phyloP scores from a whole-genome alignment of 1,284 basidiomycete species.

The Boletus mariae region DNA sequence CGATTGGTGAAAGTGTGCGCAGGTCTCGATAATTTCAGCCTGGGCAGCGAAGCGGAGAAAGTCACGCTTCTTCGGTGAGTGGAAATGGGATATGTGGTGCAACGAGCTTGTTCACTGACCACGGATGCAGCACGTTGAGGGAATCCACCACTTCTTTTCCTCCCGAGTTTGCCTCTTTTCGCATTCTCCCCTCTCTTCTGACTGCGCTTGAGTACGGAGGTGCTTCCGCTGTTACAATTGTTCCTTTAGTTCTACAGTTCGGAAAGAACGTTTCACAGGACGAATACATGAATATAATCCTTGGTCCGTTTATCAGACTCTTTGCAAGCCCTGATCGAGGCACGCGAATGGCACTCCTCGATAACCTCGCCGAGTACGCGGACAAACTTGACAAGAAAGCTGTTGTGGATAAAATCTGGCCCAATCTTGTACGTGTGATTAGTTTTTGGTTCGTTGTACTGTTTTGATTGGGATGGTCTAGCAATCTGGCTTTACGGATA shows the following conservation, averaged over 20 bases:
- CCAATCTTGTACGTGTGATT: slow-evolving; percentile 67
- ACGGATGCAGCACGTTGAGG: slow-evolving; percentile 59
- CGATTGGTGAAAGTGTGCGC: slow-evolving; percentile 82
- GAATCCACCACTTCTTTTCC: slow-evolving; percentile 82
- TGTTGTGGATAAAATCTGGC: slow-evolving; percentile 90
- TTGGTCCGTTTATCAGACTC: slow-evolving; percentile 79
- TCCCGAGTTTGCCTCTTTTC: slow-evolving; percentile 81
- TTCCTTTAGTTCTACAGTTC: slow-evolving; percentile 81
- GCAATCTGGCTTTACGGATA: slow-evolving; percentile 95
- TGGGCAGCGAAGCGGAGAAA: slow-evolving; percentile 84
- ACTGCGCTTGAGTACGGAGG: slow-evolving; percentile 84
- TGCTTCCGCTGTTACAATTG: slow-evolving; percentile 72
- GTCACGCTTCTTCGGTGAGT: slow-evolving; percentile 63
- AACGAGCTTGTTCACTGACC: neutral
- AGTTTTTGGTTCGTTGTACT: neutral
- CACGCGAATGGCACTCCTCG: slow-evolving; percentile 90
- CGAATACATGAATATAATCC: slow-evolving; percentile 69
- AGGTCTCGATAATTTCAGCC: slow-evolving; percentile 84
- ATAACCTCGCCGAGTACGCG: slow-evolving; percentile 79
- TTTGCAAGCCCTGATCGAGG: slow-evolving; percentile 89
- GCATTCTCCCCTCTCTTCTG: slow-evolving; percentile 84
- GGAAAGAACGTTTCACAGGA: slow-evolving; percentile 70
- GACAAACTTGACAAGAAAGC: slow-evolving; percentile 85
- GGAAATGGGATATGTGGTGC: neutral
- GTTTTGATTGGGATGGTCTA: slow-evolving; percentile 29